phyloP scores from a whole-genome alignment of 2,329 filamentous ascomycete species.

The Talaromyces sp. region DNA sequence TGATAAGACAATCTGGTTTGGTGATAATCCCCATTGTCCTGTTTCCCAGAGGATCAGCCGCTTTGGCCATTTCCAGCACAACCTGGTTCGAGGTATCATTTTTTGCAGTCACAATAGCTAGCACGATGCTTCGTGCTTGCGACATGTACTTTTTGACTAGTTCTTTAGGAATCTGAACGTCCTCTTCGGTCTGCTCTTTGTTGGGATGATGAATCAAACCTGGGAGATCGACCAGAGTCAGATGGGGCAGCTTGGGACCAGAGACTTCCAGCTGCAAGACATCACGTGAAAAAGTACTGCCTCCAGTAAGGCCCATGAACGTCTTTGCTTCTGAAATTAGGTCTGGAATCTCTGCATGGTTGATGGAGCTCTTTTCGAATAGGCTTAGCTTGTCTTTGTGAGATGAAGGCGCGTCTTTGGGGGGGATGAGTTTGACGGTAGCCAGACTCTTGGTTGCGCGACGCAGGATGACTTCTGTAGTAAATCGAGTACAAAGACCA shows the following conservation, averaged over 20 bases:
- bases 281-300: constrained; percentile 17
- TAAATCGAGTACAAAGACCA: constrained; percentile 60
- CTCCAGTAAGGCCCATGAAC: constrained; percentile 47
- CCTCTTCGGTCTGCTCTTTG: constrained; percentile 21
- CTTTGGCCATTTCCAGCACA: constrained; percentile 14
- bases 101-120: constrained; percentile 17
- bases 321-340: constrained; percentile 31
- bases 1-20: constrained; percentile 34
- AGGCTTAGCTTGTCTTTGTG: constrained; percentile 22
- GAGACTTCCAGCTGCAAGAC: constrained; percentile 16
- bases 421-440: constrained; percentile 26
- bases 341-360: constrained; percentile 24
- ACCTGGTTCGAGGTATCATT: constrained; percentile 18
- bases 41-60: constrained; percentile 9
- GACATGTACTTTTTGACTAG: constrained; percentile 16
- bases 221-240: constrained; percentile 19
- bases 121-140: constrained; percentile 15
- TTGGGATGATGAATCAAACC: constrained; percentile 18
- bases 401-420: constrained; percentile 20
- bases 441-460: constrained; percentile 22
- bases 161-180: constrained; percentile 10
- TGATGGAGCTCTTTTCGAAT: constrained; percentile 23
- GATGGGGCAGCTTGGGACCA: constrained; percentile 14
- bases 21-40: constrained; percentile 20
- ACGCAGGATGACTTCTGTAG: constrained; percentile 59